A percentile compares a stretch with the other conserved stretches of the same genome.
These are phyloP conservation scores for Withania somnifera DNA, from an alignment of 305 asterid species.

Conservation along the genomic window DNA sequence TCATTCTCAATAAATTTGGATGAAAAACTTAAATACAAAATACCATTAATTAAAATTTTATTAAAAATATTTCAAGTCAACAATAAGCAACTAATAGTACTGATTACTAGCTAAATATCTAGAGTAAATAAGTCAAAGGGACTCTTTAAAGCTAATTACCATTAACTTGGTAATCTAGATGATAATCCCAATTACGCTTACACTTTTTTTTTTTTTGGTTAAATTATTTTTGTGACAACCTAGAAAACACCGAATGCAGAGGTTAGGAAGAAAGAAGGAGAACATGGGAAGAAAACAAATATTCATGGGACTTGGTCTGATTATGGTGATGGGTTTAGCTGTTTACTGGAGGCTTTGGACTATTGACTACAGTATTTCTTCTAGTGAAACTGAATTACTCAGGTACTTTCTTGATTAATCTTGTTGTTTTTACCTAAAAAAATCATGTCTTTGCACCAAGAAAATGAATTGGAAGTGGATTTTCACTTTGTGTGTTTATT, in stretches of 20 bases:
- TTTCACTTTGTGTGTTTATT: neutral
- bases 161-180: neutral
- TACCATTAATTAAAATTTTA: no score
- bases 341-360: constrained; percentile 73
- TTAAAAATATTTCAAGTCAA: no score
- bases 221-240: neutral
- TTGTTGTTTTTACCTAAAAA: no score
- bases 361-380: constrained; percentile 43
- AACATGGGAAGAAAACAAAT: constrained; percentile 46
- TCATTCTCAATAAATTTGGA: no score
- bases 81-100: no score
- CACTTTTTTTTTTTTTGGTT: neutral
- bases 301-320: constrained; percentile 34
- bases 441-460: no score
- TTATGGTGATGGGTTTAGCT: constrained; percentile 51
- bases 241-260: neutral
- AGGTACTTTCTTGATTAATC: constrained; percentile 24
- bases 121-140: neutral
- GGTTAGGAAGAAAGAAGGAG: neutral
- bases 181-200: neutral
- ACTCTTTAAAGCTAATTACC: neutral
- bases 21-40: no score
- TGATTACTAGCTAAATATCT: no score
- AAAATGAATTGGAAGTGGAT: neutral
- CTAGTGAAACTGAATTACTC: constrained; percentile 40